These are phyloP conservation scores for Picea glauca DNA, from an alignment of 75 land plant species.

Conservation along the genomic window DNA sequence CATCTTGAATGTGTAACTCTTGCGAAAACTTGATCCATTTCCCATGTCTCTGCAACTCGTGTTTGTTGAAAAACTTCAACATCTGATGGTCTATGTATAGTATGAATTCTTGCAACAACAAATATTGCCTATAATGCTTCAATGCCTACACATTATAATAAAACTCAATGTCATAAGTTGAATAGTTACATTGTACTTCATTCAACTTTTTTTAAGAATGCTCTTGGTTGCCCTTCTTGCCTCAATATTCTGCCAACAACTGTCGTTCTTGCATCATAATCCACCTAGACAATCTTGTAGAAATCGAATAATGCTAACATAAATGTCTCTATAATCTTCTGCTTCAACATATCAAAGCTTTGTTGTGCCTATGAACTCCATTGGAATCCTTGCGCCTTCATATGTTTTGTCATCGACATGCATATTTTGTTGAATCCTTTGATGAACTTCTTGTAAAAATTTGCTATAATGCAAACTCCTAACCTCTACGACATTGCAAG, in stretches of 20 bases:
- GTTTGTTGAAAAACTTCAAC: not conserved
- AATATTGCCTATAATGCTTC: not conserved
- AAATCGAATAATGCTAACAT: not conserved
- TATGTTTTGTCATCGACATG: not conserved
- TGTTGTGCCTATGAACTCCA: not conserved
- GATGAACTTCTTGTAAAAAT: not conserved
- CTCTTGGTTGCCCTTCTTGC: not conserved
- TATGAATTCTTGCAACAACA: not conserved
- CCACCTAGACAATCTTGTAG: not conserved
- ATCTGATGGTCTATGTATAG: not conserved
- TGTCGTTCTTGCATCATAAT: not conserved
- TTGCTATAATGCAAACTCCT: not conserved
- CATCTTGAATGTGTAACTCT: not conserved
- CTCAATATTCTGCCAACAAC: not conserved
- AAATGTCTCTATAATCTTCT: not conserved
- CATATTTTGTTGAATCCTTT: not conserved
- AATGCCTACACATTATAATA: not conserved
- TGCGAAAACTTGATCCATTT: not conserved
- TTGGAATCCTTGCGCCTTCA: not conserved
- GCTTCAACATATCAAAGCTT: not conserved
- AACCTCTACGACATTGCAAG: not conserved
- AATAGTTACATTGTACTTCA: not conserved
- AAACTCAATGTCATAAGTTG: not conserved
- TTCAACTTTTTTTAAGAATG: not conserved
- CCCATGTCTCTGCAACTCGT: not conserved